Evolutionary conservation across 192 early-diverging fungal genomes (phyloP), one percentile per base, ranked within the genome.

Genomic region (Linnemannia hyalina): DNA sequence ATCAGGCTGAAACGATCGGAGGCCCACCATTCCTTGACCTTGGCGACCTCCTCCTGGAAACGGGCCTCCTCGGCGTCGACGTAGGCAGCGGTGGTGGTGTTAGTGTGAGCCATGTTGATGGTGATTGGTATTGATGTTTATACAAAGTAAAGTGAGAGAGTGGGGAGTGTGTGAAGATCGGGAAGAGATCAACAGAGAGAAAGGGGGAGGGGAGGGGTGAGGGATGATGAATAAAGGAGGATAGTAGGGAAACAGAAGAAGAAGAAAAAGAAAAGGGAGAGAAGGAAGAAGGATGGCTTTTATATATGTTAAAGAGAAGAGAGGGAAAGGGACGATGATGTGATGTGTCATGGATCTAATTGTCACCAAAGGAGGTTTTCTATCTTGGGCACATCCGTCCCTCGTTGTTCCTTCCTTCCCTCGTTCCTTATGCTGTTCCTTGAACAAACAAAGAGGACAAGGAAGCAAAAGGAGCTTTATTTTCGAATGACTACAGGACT

Each of bases 21-120:
- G 73, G 91, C 86, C 97, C 97, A 99, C 96, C 97, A 97, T 77
- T 91, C 82, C 89, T 97, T 95, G 88, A 99, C 94, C 77, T 94
- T 92, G 44, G 89, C 91, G 70, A 97, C 96, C 82, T 99, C 95
- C 70, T 91, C 78, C 74, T 95, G 91, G 93, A 98, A 98, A 57
- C 76, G 82, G 72, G 89, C 90, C 89, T 96, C 89, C 89, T 96
- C 95, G 78, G 94, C 92, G 47, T 90, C 88, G 68, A 92, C 65
- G 69, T 83, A 85, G 15, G 88, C 77, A 38, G 84, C 78, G 38
- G 83, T 81, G 78, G 89, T 68, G 46, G 89, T 89, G 75, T 75
- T 85, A 26, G 72, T 75, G 69, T 80, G 82, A 52, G 71, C 83
- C 88, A 90, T 88, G 75, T 49, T 89, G 80, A 35, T 65, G 60